Evolutionary conservation across 2,329 filamentous ascomycete genomes (phyloP).

Genomic region (Elsinoe ampelina): DNA sequence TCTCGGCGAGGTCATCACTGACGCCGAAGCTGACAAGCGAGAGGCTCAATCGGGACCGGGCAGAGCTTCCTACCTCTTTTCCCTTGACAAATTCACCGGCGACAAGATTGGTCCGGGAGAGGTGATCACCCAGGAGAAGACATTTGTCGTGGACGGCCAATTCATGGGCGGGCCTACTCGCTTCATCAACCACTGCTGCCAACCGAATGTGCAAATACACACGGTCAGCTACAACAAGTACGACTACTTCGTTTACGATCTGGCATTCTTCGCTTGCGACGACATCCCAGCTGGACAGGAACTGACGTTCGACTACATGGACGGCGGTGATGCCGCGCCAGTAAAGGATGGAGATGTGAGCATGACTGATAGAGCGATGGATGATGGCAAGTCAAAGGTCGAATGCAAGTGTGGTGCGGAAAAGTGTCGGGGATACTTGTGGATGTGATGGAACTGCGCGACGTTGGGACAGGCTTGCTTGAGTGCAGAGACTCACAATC

Average conservation of each 20-base stretch:
- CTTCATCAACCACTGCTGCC: conserved; percentile 77
- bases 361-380: conserved; percentile 26
- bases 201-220: conserved; percentile 71
- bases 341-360: conserved; percentile 19
- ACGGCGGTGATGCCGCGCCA: conserved; percentile 45
- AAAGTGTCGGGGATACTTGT: conserved; percentile 61
- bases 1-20: conserved; percentile 50
- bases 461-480: background rate
- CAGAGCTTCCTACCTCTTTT: conserved; percentile 75
- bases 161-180: conserved; percentile 68
- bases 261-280: conserved; percentile 64
- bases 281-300: conserved; percentile 59
- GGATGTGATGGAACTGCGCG: conserved; percentile 35
- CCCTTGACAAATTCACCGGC: conserved; percentile 62
- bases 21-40: conserved; percentile 53
- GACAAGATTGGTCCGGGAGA: conserved; percentile 15
- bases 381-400: conserved; percentile 39
- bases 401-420: conserved; percentile 46
- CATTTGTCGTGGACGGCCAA: conserved; percentile 53
- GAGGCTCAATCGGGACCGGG: conserved; percentile 49
- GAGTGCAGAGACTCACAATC: background rate
- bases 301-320: conserved; percentile 71
- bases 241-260: conserved; percentile 63
- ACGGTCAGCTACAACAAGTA: conserved; percentile 68
- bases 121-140: conserved; percentile 41